phyloP scores from a whole-genome alignment of 345 rosid genomes.

The Boechera stricta region DNA sequence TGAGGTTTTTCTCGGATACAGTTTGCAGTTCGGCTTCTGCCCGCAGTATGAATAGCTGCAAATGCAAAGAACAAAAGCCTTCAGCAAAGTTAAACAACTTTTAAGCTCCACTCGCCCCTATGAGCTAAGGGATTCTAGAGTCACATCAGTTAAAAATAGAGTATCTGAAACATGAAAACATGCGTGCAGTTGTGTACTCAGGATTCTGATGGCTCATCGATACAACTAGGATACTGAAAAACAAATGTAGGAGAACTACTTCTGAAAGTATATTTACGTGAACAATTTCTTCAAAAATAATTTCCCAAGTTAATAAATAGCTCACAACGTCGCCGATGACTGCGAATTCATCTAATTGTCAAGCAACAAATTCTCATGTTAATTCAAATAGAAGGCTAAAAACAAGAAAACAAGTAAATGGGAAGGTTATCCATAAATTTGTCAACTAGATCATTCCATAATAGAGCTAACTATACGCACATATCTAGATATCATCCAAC shows the following conservation, averaged over 20 bases:
- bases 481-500: constrained; percentile 6
- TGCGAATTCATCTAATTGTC: not conserved
- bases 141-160: not conserved
- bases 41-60: constrained; percentile 85
- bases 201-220: constrained; percentile 11
- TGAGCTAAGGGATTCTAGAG: not conserved
- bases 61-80: constrained; percentile 38
- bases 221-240: constrained; percentile 17
- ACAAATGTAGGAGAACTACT: constrained; percentile 8
- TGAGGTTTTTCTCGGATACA: constrained; percentile 53
- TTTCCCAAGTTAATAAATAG: not conserved
- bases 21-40: constrained; percentile 89
- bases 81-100: not conserved
- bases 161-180: not conserved
- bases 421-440: not conserved
- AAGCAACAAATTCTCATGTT: constrained; percentile 13
- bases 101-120: constrained; percentile 5
- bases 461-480: not conserved
- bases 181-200: constrained; percentile 5
- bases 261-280: not conserved
- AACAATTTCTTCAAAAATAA: not conserved
- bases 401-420: constrained; percentile 5
- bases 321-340: not conserved
- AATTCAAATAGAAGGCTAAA: constrained; percentile 7
- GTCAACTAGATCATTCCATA: not conserved